Evolutionary conservation across 1,139 yeast genomes (phyloP).

Genomic region (Martiniozyma asiatica): DNA sequence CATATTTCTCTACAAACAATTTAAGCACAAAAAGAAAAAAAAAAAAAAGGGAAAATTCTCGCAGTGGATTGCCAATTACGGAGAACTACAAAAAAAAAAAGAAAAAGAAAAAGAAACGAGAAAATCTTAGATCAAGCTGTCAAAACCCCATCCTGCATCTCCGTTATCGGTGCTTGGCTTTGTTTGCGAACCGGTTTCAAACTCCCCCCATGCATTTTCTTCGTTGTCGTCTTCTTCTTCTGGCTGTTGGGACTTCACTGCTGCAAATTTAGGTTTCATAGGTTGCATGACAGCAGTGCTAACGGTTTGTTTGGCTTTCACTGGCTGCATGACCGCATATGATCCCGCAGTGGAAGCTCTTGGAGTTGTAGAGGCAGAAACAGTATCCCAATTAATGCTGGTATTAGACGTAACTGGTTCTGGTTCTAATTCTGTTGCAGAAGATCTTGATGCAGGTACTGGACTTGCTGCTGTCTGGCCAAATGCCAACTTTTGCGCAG

Average conservation of each 20-base stretch:
- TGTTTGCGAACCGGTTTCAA: conserved; percentile 5
- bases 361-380: too few species aligned
- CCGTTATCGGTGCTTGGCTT: conserved; percentile 3
- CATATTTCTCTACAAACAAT: too few species aligned
- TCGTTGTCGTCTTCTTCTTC: conserved; percentile 1
- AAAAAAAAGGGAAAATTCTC: too few species aligned
- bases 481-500: conserved; percentile 2
- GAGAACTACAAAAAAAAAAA: too few species aligned
- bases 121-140: conserved; percentile 6
- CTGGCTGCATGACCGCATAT: conserved; percentile 8
- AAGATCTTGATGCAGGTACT: background rate
- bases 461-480: conserved; percentile 7
- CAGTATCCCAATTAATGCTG: conserved; percentile 10
- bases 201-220: conserved; percentile 12
- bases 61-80: too few species aligned
- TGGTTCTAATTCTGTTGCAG: background rate
- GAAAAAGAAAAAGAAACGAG: conserved; percentile 4
- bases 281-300: conserved; percentile 1
- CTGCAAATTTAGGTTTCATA: conserved; percentile 1
- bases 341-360: background rate
- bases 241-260: background rate
- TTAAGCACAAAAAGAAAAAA: too few species aligned
- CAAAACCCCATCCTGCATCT: conserved; percentile 6
- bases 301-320: conserved; percentile 1
- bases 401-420: background rate